Conservation (phyloP, 2,329 filamentous ascomycete genomes). For the Xylaria sp. region DNA sequence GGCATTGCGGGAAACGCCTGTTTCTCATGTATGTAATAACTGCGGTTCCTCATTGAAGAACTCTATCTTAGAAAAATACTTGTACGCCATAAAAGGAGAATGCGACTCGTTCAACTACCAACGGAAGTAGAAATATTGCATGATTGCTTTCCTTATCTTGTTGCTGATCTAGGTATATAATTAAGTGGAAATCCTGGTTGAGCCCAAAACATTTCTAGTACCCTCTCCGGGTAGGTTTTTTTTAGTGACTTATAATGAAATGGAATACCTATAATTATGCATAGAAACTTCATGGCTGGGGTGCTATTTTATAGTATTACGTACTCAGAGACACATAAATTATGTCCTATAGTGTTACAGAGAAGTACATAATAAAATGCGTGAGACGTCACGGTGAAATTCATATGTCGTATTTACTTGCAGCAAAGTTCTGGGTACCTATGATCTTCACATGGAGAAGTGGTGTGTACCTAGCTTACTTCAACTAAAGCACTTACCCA, state of each 20-base stretch:
- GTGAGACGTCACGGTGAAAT: neutral
- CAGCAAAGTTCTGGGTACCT: neutral
- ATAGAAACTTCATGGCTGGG: neutral
- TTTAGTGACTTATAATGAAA: neutral
- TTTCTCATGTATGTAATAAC: neutral
- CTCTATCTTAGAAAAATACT: neutral
- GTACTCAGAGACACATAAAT: neutral
- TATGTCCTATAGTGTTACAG: neutral
- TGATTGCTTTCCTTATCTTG: slow-evolving; percentile 1
- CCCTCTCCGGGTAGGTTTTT: neutral
- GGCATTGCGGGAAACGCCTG: slow-evolving; percentile 16
- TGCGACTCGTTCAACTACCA: neutral
- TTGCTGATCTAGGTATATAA: slow-evolving; percentile 9
- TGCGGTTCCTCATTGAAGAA: neutral
- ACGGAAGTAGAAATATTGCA: neutral
- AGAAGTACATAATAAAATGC: neutral
- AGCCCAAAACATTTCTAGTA: neutral
- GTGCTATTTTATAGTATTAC: neutral
- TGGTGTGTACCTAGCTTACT: neutral
- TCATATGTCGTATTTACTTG: neutral
- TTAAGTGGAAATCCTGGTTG: slow-evolving; percentile 1
- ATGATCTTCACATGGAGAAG: neutral
- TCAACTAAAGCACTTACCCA: neutral
- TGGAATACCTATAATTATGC: slow-evolving; percentile 3
- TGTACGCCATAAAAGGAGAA: neutral